phyloP scores from a whole-genome alignment of 1,284 basidiomycete species.

The Tausonia pullulans region DNA sequence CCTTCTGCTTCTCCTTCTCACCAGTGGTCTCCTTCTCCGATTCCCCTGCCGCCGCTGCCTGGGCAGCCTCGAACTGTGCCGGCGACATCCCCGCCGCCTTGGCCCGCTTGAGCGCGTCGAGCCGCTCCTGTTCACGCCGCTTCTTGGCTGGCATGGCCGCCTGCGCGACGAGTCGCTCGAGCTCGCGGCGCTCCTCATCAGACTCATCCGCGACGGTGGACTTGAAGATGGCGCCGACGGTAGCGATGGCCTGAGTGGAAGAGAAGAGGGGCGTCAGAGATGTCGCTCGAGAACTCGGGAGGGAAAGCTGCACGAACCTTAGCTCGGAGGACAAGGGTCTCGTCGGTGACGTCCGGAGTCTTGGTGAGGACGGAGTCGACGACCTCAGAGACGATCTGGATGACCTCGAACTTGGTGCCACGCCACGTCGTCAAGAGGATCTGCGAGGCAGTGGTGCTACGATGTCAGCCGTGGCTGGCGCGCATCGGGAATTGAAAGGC shows the following conservation, averaged over 20 bases:
- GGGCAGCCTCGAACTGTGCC: background rate
- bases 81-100: background rate
- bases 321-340: conserved; percentile 62
- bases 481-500: background rate
- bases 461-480: no score
- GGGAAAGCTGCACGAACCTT: conserved; percentile 44
- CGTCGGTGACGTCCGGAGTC: conserved; percentile 58
- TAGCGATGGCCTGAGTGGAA: conserved; percentile 52
- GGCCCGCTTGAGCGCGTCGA: conserved; percentile 5
- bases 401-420: conserved; percentile 83
- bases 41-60: no score
- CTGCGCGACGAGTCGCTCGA: conserved; percentile 53
- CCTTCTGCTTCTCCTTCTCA: background rate
- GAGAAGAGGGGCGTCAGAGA: background rate
- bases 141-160: conserved; percentile 35
- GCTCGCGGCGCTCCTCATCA: conserved; percentile 79
- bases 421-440: conserved; percentile 92
- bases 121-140: conserved; percentile 18
- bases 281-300: background rate
- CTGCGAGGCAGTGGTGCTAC: conserved; percentile 30
- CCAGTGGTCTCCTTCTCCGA: background rate
- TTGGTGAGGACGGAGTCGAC: conserved; percentile 64
- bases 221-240: conserved; percentile 80
- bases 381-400: conserved; percentile 52
- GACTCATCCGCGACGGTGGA: conserved; percentile 68